Evolutionary conservation across 768 basidiomycete species (phyloP), one percentile per base, ranked within the genome.

Genomic region (Pisolithus tinctorius): DNA sequence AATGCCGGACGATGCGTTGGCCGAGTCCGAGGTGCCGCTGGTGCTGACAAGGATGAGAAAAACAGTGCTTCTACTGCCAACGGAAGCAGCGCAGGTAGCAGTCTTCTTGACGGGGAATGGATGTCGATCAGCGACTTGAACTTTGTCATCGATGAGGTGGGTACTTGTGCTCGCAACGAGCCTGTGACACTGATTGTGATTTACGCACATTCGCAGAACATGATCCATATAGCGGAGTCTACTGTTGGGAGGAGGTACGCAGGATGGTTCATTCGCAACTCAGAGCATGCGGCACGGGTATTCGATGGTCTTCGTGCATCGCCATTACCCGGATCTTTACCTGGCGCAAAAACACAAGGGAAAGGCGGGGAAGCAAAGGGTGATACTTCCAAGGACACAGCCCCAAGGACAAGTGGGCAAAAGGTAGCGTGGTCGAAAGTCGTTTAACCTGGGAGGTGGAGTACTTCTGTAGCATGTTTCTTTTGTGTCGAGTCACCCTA

Each of bases 241-340:
- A 96, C 92, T 0, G 84, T 95, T 17, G 93, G 93, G 14, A 74
- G 95, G 43, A 83, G 93, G 45, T 97, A 92, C 68, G 95, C 93
- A 2, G 91, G 93, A 37, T 96, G 93, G 90, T 97, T 97, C 72
- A 94, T 97, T 70, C 86, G 93, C 59, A 92, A 94, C 68, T 90
- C 92, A 4, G 93, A 96, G 67, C 82, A 93, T 58, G 85, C 93
- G 25, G 88, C 92, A 62, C 81, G 89, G 57, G 88, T 94, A 50
- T 76, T 85, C 55, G 92, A 94, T 60, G 84, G 85, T 53, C 73
- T 96, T 58, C 83, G 75, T 55, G 69, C 72, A 40, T 70, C 71
- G 31, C 80, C 83, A 29, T 65, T 85, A 10, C 83, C 82, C 4
- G 56, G 44, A 20, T n/a, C 55, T 37, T 41, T 17, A 26, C 3